These are phyloP conservation scores for Setaria viridis DNA, from an alignment of 202 grass and related monocot genomes.

Conservation along the genomic window DNA sequence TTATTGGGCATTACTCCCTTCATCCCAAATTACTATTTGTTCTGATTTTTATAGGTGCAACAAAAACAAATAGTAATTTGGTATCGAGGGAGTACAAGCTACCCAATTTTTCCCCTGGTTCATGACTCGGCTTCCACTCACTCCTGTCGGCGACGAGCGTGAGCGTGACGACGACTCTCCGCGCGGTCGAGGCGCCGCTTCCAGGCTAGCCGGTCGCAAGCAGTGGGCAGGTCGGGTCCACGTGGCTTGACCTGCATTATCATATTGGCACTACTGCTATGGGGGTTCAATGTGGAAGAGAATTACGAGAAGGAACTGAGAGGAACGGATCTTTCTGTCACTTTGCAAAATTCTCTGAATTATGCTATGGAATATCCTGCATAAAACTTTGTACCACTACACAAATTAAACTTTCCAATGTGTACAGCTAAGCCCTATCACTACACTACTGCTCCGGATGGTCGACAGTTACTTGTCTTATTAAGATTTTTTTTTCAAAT, in stretches of 20 bases:
- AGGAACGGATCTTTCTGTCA: background rate
- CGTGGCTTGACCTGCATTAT: background rate
- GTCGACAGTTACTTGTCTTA: background rate
- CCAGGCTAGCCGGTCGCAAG: slow-evolving; percentile 2
- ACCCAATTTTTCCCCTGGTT: background rate
- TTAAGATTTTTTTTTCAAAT: too few species aligned
- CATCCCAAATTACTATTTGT: too few species aligned
- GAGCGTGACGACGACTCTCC: background rate
- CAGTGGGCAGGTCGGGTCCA: background rate
- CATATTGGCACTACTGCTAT: slow-evolving; percentile 5
- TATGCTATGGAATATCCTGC: background rate
- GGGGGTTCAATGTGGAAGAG: too few species aligned
- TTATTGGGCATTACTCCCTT: too few species aligned
- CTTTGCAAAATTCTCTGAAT: background rate
- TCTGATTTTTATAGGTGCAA: too few species aligned
- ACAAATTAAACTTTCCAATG: background rate
- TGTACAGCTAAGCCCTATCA: background rate
- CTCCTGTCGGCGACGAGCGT: background rate
- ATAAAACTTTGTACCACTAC: background rate
- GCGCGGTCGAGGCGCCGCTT: slow-evolving; percentile 59
- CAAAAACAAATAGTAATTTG: too few species aligned
- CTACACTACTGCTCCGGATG: too few species aligned
- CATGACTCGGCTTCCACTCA: slow-evolving; percentile 38
- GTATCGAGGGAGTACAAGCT: too few species aligned
- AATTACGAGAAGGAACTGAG: too few species aligned